Percentiles rank a stretch among this genome's conserved stretches.
Evolutionary conservation across 768 basidiomycete species (phyloP).

Genomic region (Boletus fagicola): DNA sequence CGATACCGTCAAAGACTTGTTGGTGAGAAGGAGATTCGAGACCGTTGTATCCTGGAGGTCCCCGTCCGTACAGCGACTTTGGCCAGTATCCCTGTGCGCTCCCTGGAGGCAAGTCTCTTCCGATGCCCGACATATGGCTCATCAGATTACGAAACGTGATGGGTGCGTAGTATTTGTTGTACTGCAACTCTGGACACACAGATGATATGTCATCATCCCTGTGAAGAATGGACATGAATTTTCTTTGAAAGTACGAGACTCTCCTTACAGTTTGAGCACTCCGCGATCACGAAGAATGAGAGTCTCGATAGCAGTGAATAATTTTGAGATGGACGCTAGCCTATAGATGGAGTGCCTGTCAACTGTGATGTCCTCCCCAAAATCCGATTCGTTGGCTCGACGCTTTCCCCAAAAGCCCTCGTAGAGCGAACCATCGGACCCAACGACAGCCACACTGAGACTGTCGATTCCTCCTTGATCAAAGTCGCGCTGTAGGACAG

Average conservation of each 20-base stretch:
- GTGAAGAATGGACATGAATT: neutral
- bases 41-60: conserved; percentile 31
- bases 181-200: conserved; percentile 22
- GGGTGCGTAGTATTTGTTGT: conserved; percentile 25
- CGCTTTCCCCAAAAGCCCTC: conserved; percentile 44
- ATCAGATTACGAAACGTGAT: conserved; percentile 43
- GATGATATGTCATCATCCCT: conserved; percentile 49
- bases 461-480: conserved; percentile 44
- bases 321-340: conserved; percentile 51
- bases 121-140: conserved; percentile 38
- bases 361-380: conserved; percentile 22
- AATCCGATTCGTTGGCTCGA: conserved; percentile 44
- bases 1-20: conserved; percentile 36
- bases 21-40: conserved; percentile 33
- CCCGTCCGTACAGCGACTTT: conserved; percentile 23
- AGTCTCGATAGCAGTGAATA: conserved; percentile 49
- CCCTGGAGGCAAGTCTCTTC: conserved; percentile 38
- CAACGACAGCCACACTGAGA: conserved; percentile 49
- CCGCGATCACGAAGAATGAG: conserved; percentile 49
- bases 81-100: conserved; percentile 41
- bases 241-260: neutral
- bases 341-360: conserved; percentile 50
- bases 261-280: conserved; percentile 36
- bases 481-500: conserved; percentile 17
- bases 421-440: conserved; percentile 43